These are phyloP conservation scores for Neofusicoccum parvum DNA, from an alignment of 2,329 filamentous ascomycete species.

Conservation along the genomic window DNA sequence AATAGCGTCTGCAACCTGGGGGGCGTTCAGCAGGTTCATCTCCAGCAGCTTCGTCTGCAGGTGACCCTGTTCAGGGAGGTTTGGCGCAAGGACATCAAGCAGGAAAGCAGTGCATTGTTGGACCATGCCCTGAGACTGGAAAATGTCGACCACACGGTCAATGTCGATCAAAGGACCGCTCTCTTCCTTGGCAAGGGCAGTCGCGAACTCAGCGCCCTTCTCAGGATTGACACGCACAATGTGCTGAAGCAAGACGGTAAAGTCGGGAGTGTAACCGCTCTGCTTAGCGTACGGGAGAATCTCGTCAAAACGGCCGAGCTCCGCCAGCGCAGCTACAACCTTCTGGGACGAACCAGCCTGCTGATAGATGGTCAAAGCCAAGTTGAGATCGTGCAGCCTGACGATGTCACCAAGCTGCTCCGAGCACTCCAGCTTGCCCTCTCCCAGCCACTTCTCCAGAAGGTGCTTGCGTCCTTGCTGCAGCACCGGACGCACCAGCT, in stretches of 20 bases:
- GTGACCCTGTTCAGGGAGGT: conserved; percentile 88
- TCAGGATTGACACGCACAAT: conserved; percentile 90
- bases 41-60: conserved; percentile 93
- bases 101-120: conserved; percentile 98
- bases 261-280: conserved; percentile 90
- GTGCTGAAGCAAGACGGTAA: conserved; percentile 86
- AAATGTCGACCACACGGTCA: conserved; percentile 94
- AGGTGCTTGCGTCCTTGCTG: conserved; percentile 93
- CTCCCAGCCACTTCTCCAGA: conserved; percentile 96
- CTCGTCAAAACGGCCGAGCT: conserved; percentile 95
- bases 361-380: conserved; percentile 87
- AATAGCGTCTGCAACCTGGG: conserved; percentile 96
- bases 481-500: conserved; percentile 89
- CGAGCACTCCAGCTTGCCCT: conserved; percentile 93
- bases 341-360: conserved; percentile 90
- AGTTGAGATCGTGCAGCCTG: conserved; percentile 81
- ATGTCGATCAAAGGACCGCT: conserved; percentile 86
- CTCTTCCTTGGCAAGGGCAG: conserved; percentile 86
- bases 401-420: conserved; percentile 96
- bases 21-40: conserved; percentile 97
- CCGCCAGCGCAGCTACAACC: conserved; percentile 91
- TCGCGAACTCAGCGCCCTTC: conserved; percentile 92
- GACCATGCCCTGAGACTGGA: conserved; percentile 96
- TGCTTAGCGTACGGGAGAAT: conserved; percentile 89
- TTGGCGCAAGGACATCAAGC: conserved; percentile 91